Conservation (phyloP, 2,329 filamentous ascomycete genomes). For the Sordariomycetes sp. region DNA sequence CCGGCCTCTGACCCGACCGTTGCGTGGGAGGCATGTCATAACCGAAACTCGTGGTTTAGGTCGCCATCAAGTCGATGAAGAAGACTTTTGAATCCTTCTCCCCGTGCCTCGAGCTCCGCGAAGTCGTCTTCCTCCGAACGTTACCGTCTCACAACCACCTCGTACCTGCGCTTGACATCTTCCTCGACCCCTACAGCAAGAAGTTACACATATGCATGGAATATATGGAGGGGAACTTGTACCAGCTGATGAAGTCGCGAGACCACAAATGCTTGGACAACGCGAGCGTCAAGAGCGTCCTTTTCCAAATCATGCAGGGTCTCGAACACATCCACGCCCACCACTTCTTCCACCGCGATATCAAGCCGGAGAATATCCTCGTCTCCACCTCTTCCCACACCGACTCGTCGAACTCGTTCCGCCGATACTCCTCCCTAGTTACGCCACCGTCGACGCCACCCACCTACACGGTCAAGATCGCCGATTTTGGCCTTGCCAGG, state of each 20-base stretch:
- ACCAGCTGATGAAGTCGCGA: slow-evolving; percentile 96
- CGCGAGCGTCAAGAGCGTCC: slow-evolving; percentile 88
- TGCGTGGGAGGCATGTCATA: neutral
- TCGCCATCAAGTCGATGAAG: slow-evolving; percentile 99
- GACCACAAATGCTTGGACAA: slow-evolving; percentile 92
- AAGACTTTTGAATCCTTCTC: slow-evolving; percentile 93
- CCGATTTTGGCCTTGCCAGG: slow-evolving; percentile 93
- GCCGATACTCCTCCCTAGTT: slow-evolving; percentile 84
- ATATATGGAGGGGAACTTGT: slow-evolving; percentile 98
- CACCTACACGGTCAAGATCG: slow-evolving; percentile 93
- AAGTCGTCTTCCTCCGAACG: slow-evolving; percentile 92
- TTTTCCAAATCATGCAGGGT: slow-evolving; percentile 93
- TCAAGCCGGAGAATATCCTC: slow-evolving; percentile 98
- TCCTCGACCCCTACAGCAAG: slow-evolving; percentile 89
- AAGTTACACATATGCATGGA: slow-evolving; percentile 99
- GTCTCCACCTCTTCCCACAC: slow-evolving; percentile 82
- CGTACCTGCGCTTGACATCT: slow-evolving; percentile 96
- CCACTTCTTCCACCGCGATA: slow-evolving; percentile 96
- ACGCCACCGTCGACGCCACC: slow-evolving; percentile 93
- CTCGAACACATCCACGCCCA: slow-evolving; percentile 96
- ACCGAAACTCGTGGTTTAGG: slow-evolving; percentile 37
- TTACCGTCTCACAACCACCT: slow-evolving; percentile 82
- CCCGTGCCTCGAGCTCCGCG: slow-evolving; percentile 84
- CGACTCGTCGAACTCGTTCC: slow-evolving; percentile 76
- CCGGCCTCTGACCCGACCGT: neutral